Conservation (phyloP, 2,329 filamentous ascomycete species). For the Alternaria alternata region DNA sequence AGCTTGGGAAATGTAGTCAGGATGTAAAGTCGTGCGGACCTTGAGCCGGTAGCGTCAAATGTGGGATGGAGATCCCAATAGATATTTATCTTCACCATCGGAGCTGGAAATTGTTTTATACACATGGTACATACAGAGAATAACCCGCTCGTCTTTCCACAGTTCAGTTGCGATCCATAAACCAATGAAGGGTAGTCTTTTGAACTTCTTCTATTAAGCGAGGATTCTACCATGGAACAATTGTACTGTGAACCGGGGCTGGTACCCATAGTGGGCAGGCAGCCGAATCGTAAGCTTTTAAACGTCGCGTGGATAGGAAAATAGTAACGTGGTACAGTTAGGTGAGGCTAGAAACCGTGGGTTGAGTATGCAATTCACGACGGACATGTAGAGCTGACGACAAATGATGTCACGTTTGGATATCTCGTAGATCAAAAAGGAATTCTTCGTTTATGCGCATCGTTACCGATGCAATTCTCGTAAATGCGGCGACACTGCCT, state of each 20-base stretch:
- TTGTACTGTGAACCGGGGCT: background rate
- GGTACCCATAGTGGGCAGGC: background rate
- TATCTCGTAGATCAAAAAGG: accelerated
- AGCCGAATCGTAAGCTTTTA: background rate
- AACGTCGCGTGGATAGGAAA: accelerated
- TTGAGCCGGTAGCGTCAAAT: background rate
- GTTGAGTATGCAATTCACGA: too few species aligned
- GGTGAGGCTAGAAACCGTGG: too few species aligned
- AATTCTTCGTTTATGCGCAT: too few species aligned
- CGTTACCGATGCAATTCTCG: accelerated
- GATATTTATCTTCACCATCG: background rate
- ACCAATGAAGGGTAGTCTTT: background rate
- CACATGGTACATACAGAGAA: background rate
- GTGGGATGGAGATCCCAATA: too few species aligned
- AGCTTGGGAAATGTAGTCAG: background rate
- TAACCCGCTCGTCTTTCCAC: background rate
- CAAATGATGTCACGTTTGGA: too few species aligned
- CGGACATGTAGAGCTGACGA: too few species aligned
- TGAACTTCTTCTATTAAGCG: background rate
- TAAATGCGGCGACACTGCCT: too few species aligned
- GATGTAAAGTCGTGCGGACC: background rate
- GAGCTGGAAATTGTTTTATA: background rate
- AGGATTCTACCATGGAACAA: background rate
- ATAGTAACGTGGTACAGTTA: too few species aligned
- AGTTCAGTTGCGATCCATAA: background rate